Percentiles rank a stretch among this genome's conserved stretches.
Conservation (phyloP, 768 basidiomycete species). For the Kwoniella sp. region DNA sequence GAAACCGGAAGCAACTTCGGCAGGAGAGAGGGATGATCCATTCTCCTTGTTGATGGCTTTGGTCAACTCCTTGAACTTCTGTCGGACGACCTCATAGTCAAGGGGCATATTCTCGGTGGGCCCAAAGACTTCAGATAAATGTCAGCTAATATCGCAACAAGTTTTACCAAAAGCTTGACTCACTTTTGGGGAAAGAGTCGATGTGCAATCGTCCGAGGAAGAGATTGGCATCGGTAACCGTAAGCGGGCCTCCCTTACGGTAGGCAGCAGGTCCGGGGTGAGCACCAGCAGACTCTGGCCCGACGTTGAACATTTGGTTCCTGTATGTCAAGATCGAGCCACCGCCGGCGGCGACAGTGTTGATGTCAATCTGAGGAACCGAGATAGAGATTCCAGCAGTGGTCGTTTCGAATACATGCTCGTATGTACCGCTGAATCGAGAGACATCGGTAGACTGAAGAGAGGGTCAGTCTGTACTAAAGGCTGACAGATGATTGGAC, state of each 20-base stretch:
- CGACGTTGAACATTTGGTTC: constrained; percentile 89
- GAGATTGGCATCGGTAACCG: constrained; percentile 51
- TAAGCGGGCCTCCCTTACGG: constrained; percentile 77
- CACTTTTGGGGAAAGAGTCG: constrained; percentile 68
- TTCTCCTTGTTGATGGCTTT: constrained; percentile 71
- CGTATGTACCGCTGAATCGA: constrained; percentile 84
- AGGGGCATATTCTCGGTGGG: constrained; percentile 81
- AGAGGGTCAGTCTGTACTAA: background rate
- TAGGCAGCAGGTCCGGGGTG: constrained; percentile 79
- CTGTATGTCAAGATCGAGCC: constrained; percentile 85
- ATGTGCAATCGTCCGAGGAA: constrained; percentile 48
- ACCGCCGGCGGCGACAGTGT: constrained; percentile 69
- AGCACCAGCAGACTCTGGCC: constrained; percentile 90
- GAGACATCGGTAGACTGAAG: constrained; percentile 66
- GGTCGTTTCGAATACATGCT: constrained; percentile 65
- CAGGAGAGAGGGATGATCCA: constrained; percentile 64
- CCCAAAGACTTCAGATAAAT: constrained; percentile 72
- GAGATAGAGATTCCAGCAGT: constrained; percentile 43
- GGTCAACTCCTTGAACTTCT: constrained; percentile 69
- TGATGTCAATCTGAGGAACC: constrained; percentile 50
- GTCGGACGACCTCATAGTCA: constrained; percentile 70
- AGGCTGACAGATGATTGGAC: background rate
- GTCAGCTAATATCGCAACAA: too few relatives aligned
- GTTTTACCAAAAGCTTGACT: background rate
- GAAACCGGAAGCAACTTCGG: constrained; percentile 91